These are phyloP conservation scores for Rhododendron simsii DNA, from an alignment of 148 eudicot species.

Conservation along the genomic window DNA sequence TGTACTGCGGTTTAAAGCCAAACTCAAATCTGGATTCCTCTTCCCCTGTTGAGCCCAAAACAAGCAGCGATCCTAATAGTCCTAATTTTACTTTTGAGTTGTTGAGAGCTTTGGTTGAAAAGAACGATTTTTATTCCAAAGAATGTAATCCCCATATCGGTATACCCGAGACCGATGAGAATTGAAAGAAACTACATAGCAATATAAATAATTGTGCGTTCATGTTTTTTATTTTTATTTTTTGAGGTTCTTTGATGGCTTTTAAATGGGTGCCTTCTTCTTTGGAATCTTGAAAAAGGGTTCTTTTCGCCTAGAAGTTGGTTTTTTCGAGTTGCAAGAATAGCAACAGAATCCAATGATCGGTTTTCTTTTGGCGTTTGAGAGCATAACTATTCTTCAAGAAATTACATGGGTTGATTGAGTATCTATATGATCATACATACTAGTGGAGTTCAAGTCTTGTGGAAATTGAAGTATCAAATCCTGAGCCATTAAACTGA, in stretches of 20 bases:
- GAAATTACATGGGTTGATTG: background rate
- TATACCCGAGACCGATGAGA: background rate
- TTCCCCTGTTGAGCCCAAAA: constrained; percentile 24
- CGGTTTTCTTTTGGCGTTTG: background rate
- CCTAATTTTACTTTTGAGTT: constrained; percentile 25
- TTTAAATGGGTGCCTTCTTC: background rate
- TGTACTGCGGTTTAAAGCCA: constrained; percentile 38
- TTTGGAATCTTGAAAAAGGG: background rate
- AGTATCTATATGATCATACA: background rate
- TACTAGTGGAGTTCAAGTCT: background rate
- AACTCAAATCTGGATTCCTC: constrained; percentile 32
- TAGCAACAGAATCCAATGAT: background rate
- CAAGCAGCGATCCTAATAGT: constrained; percentile 37
- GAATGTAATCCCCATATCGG: constrained; percentile 74
- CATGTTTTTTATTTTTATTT: background rate
- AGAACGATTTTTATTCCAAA: constrained; percentile 62
- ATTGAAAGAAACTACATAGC: background rate
- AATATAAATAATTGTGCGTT: background rate
- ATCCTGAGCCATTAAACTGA: background rate
- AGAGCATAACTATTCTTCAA: background rate
- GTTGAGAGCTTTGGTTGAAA: constrained; percentile 62
- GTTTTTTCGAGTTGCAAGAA: background rate
- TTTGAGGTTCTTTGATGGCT: background rate
- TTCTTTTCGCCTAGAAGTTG: background rate
- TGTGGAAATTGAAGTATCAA: background rate